These are phyloP conservation scores for Helianthus tuberosus DNA, from an alignment of 129 eudicot genomes.

Conservation along the genomic window DNA sequence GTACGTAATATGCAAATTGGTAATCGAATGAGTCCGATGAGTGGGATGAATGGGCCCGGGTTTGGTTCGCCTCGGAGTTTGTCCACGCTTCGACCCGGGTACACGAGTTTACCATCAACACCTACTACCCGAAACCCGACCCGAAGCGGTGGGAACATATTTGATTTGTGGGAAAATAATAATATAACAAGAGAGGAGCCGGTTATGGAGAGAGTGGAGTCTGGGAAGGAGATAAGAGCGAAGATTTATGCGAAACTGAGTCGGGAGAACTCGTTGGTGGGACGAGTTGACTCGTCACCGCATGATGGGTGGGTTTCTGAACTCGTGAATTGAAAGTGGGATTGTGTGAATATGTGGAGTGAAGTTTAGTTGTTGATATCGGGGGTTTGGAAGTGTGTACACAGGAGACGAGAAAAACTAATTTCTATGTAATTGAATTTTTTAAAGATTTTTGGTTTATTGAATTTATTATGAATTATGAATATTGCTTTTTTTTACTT, in stretches of 20 bases:
- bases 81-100: slow-evolving; percentile 48
- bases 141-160: slow-evolving; percentile 39
- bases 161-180: slow-evolving; percentile 57
- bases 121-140: slow-evolving; percentile 49
- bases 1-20: slow-evolving; percentile 62
- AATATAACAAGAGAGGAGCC: slow-evolving; percentile 57
- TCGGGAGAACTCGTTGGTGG: slow-evolving; percentile 69
- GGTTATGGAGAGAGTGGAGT: slow-evolving; percentile 88
- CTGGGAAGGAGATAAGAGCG: slow-evolving; percentile 77
- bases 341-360: slow-evolving; percentile 26
- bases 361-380: slow-evolving; percentile 2
- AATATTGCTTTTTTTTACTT: not conserved
- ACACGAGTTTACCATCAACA: slow-evolving; percentile 47
- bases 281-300: slow-evolving; percentile 38
- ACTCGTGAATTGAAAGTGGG: slow-evolving; percentile 39
- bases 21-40: slow-evolving; percentile 43
- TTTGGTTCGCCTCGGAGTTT: slow-evolving; percentile 45
- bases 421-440: slow-evolving; percentile 30
- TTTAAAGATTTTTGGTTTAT: slow-evolving; percentile 9
- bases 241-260: slow-evolving; percentile 78
- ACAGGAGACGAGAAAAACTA: slow-evolving; percentile 24
- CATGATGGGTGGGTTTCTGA: slow-evolving; percentile 60
- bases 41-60: slow-evolving; percentile 37
- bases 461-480: not conserved
- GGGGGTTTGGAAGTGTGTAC: slow-evolving; percentile 30